A percentile compares a stretch with the other conserved stretches of the same genome.
Conservation (phyloP, 1,139 yeast genomes). For the Pichia sp. region DNA sequence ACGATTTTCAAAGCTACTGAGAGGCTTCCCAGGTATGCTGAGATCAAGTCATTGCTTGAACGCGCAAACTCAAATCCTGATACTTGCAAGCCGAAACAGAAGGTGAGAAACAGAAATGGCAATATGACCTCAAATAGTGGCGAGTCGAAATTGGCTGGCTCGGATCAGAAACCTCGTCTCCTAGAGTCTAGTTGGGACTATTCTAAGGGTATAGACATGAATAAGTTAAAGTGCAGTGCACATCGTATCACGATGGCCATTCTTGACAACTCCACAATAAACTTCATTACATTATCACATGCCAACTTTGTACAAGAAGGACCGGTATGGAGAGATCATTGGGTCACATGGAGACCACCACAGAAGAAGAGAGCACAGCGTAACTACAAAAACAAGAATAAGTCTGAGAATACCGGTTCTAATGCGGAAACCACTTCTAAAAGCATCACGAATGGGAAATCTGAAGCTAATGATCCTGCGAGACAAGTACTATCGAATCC, state of each 20-base stretch:
- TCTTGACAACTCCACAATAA: slow-evolving; percentile 66
- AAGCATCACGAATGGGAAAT: neutral
- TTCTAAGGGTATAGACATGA: slow-evolving; percentile 21
- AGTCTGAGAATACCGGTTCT: too few species aligned
- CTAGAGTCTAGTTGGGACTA: slow-evolving; percentile 24
- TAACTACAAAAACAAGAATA: neutral
- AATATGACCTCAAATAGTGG: slow-evolving; percentile 8
- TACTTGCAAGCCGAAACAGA: slow-evolving; percentile 7
- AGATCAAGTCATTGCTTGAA: slow-evolving; percentile 31
- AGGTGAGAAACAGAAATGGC: slow-evolving; percentile 24
- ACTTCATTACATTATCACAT: slow-evolving; percentile 54
- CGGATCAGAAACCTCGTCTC: slow-evolving; percentile 26
- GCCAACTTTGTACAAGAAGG: slow-evolving; percentile 47
- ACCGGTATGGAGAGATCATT: slow-evolving; percentile 23
- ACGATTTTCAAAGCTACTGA: slow-evolving; percentile 47
- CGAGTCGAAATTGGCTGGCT: slow-evolving; percentile 10
- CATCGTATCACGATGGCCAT: slow-evolving; percentile 50
- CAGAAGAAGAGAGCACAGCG: slow-evolving; percentile 2
- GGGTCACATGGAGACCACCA: slow-evolving; percentile 19
- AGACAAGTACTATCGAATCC: neutral
- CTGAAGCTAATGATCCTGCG: neutral
- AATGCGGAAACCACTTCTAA: neutral
- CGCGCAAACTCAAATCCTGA: slow-evolving; percentile 19
- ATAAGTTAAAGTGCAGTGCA: slow-evolving; percentile 26
- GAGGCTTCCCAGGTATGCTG: slow-evolving; percentile 45